Evolutionary conservation across 768 basidiomycete species (phyloP), one percentile per base, ranked within the genome.

Genomic region (Pilatotrama ljubarskyi): DNA sequence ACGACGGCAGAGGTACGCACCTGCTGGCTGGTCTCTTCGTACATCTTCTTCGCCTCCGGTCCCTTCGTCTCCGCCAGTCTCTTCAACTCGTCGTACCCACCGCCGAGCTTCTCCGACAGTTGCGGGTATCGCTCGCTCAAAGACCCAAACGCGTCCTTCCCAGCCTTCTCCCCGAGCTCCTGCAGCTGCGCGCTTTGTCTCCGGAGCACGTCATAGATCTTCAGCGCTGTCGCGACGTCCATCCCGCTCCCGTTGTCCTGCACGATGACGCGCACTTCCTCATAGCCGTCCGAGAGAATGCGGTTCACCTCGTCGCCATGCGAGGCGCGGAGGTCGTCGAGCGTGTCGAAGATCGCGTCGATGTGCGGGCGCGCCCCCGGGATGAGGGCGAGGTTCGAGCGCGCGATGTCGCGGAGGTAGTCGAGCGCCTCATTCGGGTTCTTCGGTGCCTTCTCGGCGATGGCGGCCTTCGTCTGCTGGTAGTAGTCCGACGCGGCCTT

Each of bases 341-440:
- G 61, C n/a, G 68, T 66, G 64, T 81, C 78, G 62, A 83, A 82
- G 0, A 71, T 75, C 44, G 60, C 65, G 69, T 82, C 79, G 55
- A 82, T 71, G 41, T 76, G 57, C 5, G 70, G 48, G 2, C 69
- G 71, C 0, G 77, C 73, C 2, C 76, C 76, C 1, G 80, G 80
- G 32, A 81, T 62, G 49, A 73, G 59, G 32, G 69, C 70, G 26
- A 75, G 69, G 65, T 80, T 80, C 11, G 76, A 69, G 64, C 78
- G 80, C 25, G 74, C 75, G 36, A 75, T 71, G 37, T 64, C 55
- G 55, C 80, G 77, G 20, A 82, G 75, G 65, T 70, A 70, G n/a
- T 64, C 53, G 24, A 80, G 66, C 6, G 74, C 72, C 51, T 72
- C 72, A 64, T 65, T 69, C 13, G 74, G 70, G 32, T 63, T 63